phyloP scores from a whole-genome alignment of 139 green algal genomes.

The Chlorella sorokiniana region DNA sequence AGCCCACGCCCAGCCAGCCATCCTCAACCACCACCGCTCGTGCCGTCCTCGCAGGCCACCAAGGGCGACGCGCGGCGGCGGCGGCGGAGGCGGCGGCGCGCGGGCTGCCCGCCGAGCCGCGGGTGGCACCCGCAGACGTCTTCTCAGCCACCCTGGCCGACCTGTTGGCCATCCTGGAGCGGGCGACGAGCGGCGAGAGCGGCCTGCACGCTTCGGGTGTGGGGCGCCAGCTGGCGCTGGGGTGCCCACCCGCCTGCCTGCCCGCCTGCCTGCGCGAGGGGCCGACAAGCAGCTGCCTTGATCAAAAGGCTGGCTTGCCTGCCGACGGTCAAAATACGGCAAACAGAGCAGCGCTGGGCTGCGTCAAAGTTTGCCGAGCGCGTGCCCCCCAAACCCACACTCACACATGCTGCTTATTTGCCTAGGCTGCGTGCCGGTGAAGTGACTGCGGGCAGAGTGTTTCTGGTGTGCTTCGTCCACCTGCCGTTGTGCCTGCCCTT shows the following conservation, averaged over 20 bases:
- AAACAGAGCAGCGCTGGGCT: no score
- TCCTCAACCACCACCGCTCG: neutral
- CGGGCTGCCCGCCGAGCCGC: conserved; percentile 37
- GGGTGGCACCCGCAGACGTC: neutral
- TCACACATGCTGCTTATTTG: no score
- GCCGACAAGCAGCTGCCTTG: no score
- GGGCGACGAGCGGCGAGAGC: conserved; percentile 44
- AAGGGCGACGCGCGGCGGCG: conserved; percentile 32
- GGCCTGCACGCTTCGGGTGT: conserved; percentile 13
- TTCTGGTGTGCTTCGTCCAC: neutral
- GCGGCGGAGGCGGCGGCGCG: conserved; percentile 21
- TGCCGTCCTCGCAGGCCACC: conserved; percentile 16
- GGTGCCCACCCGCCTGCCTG: no score
- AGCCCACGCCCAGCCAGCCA: neutral
- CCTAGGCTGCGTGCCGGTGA: no score
- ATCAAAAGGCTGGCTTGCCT: no score
- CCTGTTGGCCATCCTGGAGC: conserved; percentile 42
- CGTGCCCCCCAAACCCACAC: no score
- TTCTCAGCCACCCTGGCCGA: conserved; percentile 39
- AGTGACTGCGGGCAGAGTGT: no score
- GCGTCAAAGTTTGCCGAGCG: no score
- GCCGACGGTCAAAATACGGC: no score
- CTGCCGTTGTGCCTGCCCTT: neutral
- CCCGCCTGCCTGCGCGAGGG: no score
- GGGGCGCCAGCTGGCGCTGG: no score